These are phyloP conservation scores for Penstemon davidsonii DNA, from an alignment of 257 asterid species.

Conservation along the genomic window DNA sequence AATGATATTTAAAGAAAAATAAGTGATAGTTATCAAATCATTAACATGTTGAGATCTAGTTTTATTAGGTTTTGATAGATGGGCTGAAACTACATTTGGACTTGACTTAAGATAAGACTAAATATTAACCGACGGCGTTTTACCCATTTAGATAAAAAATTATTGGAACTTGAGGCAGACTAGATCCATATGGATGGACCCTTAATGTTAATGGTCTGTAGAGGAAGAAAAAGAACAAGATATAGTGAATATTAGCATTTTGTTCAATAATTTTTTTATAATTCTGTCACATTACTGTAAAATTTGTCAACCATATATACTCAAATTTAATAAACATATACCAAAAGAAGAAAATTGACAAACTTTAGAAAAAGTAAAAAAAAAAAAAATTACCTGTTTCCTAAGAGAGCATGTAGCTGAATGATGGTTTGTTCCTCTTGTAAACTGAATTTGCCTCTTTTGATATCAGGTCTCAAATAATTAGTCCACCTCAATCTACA, in stretches of 20 bases:
- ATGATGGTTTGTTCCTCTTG: slow-evolving; percentile 95
- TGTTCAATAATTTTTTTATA: neutral
- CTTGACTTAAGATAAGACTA: no score
- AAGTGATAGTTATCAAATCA: no score
- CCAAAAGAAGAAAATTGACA: neutral
- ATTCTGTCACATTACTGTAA: slow-evolving; percentile 7
- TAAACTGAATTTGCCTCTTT: slow-evolving; percentile 85
- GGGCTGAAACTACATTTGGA: no score
- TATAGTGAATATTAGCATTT: neutral
- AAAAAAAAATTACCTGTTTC: slow-evolving; percentile 63
- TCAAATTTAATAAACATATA: neutral
- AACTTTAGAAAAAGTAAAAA: neutral
- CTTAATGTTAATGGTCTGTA: neutral
- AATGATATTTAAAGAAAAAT: no score
- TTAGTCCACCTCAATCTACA: slow-evolving; percentile 91
- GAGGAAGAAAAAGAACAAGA: neutral
- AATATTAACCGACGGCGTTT: no score
- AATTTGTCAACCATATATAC: neutral
- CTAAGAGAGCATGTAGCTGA: slow-evolving; percentile 95
- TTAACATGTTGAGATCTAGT: no score
- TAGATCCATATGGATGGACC: no score
- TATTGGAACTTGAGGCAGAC: no score
- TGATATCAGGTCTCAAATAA: slow-evolving; percentile 85
- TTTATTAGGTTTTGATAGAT: no score
- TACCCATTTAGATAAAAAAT: no score